These are phyloP conservation scores for Klebsormidium nitens DNA, from an alignment of 139 green algal species.

Conservation along the genomic window DNA sequence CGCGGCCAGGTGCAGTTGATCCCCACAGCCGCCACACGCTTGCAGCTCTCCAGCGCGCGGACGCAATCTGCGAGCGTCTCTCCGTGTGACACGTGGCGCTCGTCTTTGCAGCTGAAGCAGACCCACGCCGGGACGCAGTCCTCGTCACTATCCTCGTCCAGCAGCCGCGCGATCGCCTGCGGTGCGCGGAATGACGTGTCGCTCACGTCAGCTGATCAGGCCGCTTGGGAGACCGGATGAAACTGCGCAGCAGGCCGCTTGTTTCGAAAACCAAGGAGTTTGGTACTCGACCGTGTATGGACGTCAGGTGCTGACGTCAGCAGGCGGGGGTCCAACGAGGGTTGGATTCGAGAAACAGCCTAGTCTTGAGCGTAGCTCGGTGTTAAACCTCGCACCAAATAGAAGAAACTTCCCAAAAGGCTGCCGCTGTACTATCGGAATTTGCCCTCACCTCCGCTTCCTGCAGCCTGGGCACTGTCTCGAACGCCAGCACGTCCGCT, in stretches of 20 bases:
- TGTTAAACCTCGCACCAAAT: neutral
- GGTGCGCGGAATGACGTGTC: neutral
- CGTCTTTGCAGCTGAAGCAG: constrained; percentile 31
- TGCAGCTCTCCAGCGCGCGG: neutral
- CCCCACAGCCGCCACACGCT: constrained; percentile 26
- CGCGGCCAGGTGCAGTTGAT: constrained; percentile 35
- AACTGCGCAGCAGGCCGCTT: neutral
- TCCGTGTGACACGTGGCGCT: neutral
- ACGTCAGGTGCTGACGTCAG: neutral
- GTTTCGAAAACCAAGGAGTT: neutral
- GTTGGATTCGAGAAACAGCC: neutral
- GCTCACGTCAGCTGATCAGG: too few relatives aligned
- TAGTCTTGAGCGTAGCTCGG: neutral
- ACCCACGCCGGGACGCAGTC: constrained; percentile 18
- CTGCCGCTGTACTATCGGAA: neutral
- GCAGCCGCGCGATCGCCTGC: constrained; percentile 21
- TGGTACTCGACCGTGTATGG: neutral
- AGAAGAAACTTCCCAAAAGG: constrained; percentile 7
- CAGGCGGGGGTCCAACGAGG: neutral
- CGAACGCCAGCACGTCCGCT: constrained; percentile 30
- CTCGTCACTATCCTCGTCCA: constrained; percentile 26
- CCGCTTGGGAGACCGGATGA: neutral
- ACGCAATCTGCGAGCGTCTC: constrained; percentile 20
- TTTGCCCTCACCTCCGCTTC: constrained; percentile 13
- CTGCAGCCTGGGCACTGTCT: constrained; percentile 27